Conservation (phyloP, 352 stramenopile species). For the Pythium sp. region DNA sequence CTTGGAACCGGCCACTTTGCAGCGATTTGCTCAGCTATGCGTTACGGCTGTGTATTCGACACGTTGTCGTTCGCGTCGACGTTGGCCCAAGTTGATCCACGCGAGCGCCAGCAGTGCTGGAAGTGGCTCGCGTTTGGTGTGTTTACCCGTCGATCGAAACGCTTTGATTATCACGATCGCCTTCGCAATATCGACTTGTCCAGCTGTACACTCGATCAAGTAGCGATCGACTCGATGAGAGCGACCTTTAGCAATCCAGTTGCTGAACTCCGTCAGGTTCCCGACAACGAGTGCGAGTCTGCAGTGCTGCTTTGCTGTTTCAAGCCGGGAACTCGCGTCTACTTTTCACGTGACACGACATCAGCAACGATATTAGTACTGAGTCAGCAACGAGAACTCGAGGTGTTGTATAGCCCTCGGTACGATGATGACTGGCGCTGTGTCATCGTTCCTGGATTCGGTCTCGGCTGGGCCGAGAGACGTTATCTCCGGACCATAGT, state of each 20-base stretch:
- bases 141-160: neutral
- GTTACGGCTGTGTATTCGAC: neutral
- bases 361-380: neutral
- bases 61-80: neutral
- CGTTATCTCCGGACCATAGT: neutral
- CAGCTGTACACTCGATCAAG: neutral
- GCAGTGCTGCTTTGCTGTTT: neutral
- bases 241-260: neutral
- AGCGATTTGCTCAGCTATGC: neutral
- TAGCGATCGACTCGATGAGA: neutral
- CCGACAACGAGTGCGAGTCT: neutral
- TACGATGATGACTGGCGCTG: neutral
- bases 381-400: neutral
- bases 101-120: neutral
- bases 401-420: neutral
- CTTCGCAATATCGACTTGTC: neutral
- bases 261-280: neutral
- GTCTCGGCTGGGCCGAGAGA: neutral
- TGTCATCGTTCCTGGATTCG: neutral
- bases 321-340: neutral
- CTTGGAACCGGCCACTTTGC: neutral
- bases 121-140: constrained; percentile 10
- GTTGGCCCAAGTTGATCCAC: neutral
- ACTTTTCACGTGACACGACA: neutral
- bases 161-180: neutral